Percentiles rank a stretch among this genome's conserved stretches.
Conservation (phyloP, 1,139 yeast genomes). For the Scheffersomyces segobiensis region DNA sequence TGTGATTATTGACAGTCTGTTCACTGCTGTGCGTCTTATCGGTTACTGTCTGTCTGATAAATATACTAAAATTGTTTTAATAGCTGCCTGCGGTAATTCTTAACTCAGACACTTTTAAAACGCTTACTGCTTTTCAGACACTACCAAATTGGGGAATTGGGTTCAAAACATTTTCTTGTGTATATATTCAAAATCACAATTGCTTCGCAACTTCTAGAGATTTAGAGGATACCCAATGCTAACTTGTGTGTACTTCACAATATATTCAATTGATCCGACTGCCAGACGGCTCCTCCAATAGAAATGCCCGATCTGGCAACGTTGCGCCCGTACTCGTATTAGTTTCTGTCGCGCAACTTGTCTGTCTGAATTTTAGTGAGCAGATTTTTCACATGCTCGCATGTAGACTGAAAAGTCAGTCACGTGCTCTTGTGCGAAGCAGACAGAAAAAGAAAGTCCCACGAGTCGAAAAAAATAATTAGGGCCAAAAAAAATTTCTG, state of each 20-base stretch:
- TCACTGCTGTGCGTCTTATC: background rate
- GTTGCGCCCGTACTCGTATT: background rate
- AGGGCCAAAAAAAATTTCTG: background rate
- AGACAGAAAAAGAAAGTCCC: background rate
- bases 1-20: background rate
- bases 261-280: background rate
- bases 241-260: background rate
- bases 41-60: background rate
- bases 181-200: background rate
- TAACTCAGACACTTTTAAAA: background rate
- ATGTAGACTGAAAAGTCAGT: background rate
- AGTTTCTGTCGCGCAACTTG: background rate
- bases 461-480: background rate
- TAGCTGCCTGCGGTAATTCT: background rate
- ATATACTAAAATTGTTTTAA: background rate
- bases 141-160: background rate
- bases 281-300: background rate
- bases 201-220: background rate
- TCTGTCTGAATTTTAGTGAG: background rate
- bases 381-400: background rate
- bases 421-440: slow-evolving; percentile 1
- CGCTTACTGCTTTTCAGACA: background rate
- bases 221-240: background rate
- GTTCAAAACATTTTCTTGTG: background rate
- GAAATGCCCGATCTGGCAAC: background rate